Conservation (phyloP, 2,329 filamentous ascomycete species). For the Leptographium galeiforme region DNA sequence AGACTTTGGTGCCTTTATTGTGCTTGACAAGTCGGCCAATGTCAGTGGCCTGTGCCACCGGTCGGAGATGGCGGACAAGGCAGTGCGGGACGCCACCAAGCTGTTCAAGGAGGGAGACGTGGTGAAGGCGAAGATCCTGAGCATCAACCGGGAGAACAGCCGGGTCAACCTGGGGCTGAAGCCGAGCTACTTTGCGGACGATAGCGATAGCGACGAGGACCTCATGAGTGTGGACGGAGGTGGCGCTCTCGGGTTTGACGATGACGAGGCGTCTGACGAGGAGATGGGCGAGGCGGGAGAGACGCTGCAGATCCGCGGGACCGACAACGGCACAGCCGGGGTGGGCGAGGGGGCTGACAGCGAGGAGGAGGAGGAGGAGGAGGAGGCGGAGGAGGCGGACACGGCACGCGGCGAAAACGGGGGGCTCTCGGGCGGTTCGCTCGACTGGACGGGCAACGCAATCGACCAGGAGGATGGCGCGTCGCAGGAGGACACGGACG, state of each 20-base stretch:
- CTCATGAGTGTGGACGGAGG: constrained; percentile 27
- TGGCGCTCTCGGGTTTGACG: constrained; percentile 28
- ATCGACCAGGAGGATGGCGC: constrained; percentile 41
- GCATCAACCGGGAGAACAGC: constrained; percentile 59
- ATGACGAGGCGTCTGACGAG: constrained; percentile 32
- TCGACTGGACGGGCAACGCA: constrained; percentile 72
- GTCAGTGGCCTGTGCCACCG: constrained; percentile 89
- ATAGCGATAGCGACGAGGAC: constrained; percentile 22
- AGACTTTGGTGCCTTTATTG: constrained; percentile 88
- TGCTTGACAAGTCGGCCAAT: constrained; percentile 74
- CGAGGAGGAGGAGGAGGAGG: background rate
- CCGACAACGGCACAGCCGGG: constrained; percentile 21
- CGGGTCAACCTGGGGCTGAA: constrained; percentile 85
- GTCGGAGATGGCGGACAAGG: constrained; percentile 77
- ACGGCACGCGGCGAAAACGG: constrained; percentile 31
- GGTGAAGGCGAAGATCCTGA: constrained; percentile 85
- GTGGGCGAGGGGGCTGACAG: constrained; percentile 7
- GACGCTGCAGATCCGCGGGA: constrained; percentile 28
- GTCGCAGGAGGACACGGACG: constrained; percentile 32
- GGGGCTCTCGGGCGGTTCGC: constrained; percentile 54
- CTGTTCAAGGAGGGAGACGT: constrained; percentile 80
- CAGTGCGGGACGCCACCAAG: constrained; percentile 72
- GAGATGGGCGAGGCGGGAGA: constrained; percentile 32
- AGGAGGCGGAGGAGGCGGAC: background rate
- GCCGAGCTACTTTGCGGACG: constrained; percentile 68